A percentile compares a stretch with the other conserved stretches of the same genome.
Conservation (phyloP, 495 filamentous ascomycete genomes). For the Bryoglossum gracile region DNA sequence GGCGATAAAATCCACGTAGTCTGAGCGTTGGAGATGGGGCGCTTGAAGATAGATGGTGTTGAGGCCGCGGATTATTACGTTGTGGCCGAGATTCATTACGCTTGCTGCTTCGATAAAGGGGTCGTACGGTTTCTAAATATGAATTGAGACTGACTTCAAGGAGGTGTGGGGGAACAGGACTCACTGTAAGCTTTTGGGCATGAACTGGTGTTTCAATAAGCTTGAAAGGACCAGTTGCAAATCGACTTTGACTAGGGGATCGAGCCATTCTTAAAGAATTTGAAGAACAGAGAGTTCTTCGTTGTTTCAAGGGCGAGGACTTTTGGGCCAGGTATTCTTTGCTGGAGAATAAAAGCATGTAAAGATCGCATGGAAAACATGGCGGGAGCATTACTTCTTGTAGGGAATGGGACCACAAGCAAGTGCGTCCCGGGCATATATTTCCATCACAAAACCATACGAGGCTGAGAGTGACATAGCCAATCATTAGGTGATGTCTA, state of each 20-base stretch:
- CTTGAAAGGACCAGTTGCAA: slow-evolving; percentile 25
- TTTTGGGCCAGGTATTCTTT: too few relatives aligned
- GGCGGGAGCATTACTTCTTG: too few relatives aligned
- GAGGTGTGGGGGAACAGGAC: not conserved
- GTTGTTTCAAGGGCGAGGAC: too few relatives aligned
- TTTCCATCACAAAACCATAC: too few relatives aligned
- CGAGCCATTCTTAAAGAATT: not conserved
- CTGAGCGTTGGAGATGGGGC: slow-evolving; percentile 24
- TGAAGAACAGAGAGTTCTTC: too few relatives aligned
- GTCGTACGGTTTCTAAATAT: slow-evolving; percentile 4
- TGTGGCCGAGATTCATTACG: slow-evolving; percentile 39
- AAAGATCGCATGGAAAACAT: too few relatives aligned
- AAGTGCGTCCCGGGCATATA: too few relatives aligned
- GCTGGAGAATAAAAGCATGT: too few relatives aligned
- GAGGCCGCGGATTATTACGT: slow-evolving; percentile 39
- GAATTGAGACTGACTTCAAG: not conserved
- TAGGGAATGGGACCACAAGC: too few relatives aligned
- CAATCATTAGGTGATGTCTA: too few relatives aligned
- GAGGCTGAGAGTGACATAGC: too few relatives aligned
- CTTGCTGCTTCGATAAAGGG: slow-evolving; percentile 23
- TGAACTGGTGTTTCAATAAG: slow-evolving; percentile 28
- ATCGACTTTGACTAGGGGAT: not conserved
- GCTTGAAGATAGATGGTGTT: slow-evolving; percentile 42
- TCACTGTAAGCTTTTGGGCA: slow-evolving; percentile 18
- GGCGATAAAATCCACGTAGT: slow-evolving; percentile 32